Conservation (phyloP, 129 eudicot species). For the Pittosporum tobira region DNA sequence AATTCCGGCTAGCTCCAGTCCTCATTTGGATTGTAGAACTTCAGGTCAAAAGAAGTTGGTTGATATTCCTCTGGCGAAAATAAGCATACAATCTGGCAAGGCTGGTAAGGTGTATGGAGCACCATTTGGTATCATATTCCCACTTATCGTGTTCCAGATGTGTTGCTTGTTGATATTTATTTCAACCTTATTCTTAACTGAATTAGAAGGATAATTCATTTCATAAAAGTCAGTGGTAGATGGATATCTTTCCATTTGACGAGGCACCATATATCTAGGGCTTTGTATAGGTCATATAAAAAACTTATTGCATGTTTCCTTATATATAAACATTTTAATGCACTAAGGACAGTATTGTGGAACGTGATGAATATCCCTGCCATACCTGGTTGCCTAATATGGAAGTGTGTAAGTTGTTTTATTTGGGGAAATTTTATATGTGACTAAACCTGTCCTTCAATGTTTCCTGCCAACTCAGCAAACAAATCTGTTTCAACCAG, state of each 20-base stretch:
- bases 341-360: background rate
- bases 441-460: constrained; percentile 1
- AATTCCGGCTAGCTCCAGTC: constrained; percentile 16
- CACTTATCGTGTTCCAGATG: too few species aligned
- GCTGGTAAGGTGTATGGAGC: constrained; percentile 27
- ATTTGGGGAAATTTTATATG: background rate
- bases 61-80: constrained; percentile 16
- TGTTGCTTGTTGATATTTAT: too few species aligned
- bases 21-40: constrained; percentile 20
- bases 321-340: constrained; percentile 1
- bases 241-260: background rate
- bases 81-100: constrained; percentile 15
- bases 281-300: constrained; percentile 1
- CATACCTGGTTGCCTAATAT: background rate
- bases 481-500: constrained; percentile 19
- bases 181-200: too few species aligned
- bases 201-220: too few species aligned
- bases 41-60: constrained; percentile 15
- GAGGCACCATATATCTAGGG: background rate
- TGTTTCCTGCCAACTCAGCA: constrained; percentile 27
- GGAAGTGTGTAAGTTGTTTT: background rate
- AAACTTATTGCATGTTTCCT: constrained; percentile 10
- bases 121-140: too few species aligned
- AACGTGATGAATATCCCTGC: background rate
- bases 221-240: background rate